Base-by-base conservation (phyloP, 2,329 filamentous ascomycete species). In the Davidsoniella neocaledoniae region DNA sequence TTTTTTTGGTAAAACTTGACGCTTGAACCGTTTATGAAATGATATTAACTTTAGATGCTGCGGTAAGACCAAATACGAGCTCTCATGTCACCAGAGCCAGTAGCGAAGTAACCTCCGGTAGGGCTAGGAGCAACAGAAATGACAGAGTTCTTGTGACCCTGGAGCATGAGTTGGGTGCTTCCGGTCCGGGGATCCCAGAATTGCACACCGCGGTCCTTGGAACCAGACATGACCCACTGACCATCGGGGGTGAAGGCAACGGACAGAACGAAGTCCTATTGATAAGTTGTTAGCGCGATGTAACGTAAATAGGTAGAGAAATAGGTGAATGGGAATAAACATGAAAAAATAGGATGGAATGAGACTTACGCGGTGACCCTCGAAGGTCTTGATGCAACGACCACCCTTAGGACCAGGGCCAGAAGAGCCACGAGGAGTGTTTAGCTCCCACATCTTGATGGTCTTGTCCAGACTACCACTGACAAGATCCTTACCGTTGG, bases 391-490 rank as follows among this genome's bases (percentile, higher is more conserved):
- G 59, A 95, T 81, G 63, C 91, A 96, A 64, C 94, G 86, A 58
- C 91, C 90, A 36, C 83, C 83, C 70, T 91, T 93, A 7, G 81
- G 74, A 29, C 74, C 77, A 42, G 76, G 73, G 60, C 75, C 77
- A 43, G 77, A 73, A 53, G 79, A 74, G 58, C 80, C 76, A 57
- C 83, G 76, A 42, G 81, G 77, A 19, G 83, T 76, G 50, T 76
- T 81, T 46, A 98, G 74, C 69, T 95, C 88, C 88, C 91, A 98
- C 83, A 96, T 94, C 72, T 95, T 94, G 72, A 96, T 96, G 0
- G 90, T 96, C 73, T 94, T 94, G 64, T 98, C 91, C 58, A 96
- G 70, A 73, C 84, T 93, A 55, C 91, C 91, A 59, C 84, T 93
- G 61, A 96, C 90, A 39, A 98, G 79, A 57, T 94, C 86, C 59